Evolutionary conservation across 1,139 yeast species (phyloP), one percentile per base, ranked within the genome.

Genomic region (Williopsis jadinii): DNA sequence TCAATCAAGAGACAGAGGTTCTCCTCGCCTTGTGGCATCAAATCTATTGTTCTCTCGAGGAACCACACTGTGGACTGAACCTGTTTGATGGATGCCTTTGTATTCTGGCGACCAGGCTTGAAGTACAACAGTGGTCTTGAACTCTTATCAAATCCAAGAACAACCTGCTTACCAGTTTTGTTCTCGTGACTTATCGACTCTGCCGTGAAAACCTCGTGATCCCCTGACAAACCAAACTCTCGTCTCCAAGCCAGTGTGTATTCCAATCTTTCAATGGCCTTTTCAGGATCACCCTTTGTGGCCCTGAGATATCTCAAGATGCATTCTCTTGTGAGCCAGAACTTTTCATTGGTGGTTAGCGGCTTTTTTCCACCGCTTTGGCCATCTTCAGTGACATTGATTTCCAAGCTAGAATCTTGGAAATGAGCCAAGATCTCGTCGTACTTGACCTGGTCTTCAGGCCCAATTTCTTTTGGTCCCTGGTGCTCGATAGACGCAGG

Each of bases 21-120:
- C 58, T 88, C 97, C 62, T 90, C 97, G 9, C 97, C 97, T 1
- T 88, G 77, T 3, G 97, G 97, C 97, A 90, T 90, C 61, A 78
- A 82, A 58, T 87, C 94, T 41, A 90, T 88, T 30, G 84, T 92
- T 44, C 90, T 72, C 60, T 92, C 98, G 50, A 92, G 71, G 87
- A 84, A 84, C 66, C 73, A 92, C 9, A 92, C 97, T 55, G 92
- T 69, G 60, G 87, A 95, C 61, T 92, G 95, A 9, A 92, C 95
- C 59, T 92, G 98, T 53, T 84, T 75, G 43, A 83, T 80, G 2
- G 94, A 77, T 5, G 92, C 77, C 53, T 85, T 78, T 11, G 98
- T 92, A 63, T 92, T 92, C 60, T 92, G 97, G 58, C 94, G 77
- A 12, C 97, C 97, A 6, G 95, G 94, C 58, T 87, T 79, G 54